Conservation (phyloP, 2,329 filamentous ascomycete species). For the Apiospora saccharicola region DNA sequence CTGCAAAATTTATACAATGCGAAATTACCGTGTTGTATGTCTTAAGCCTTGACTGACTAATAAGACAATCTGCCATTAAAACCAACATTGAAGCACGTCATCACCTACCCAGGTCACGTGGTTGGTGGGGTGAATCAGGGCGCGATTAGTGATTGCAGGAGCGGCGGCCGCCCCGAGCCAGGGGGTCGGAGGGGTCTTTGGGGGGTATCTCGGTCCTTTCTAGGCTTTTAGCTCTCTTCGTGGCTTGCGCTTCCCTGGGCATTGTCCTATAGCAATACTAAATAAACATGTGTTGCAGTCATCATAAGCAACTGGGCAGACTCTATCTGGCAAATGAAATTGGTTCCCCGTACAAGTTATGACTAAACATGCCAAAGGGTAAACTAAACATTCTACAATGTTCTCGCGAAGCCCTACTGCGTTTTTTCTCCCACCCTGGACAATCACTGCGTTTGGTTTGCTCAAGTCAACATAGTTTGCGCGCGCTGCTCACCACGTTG, state of each 20-base stretch:
- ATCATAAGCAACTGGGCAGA: not conserved
- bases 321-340: not conserved
- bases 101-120: not conserved
- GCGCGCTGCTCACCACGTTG: not conserved
- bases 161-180: not conserved
- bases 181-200: not conserved
- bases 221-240: not conserved
- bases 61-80: not conserved
- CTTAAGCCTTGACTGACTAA: not conserved
- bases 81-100: constrained; percentile 7
- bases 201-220: not conserved
- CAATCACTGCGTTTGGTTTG: not conserved
- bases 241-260: not conserved
- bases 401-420: not conserved
- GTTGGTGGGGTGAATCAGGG: not conserved
- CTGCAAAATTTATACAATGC: not conserved
- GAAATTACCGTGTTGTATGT: not conserved
- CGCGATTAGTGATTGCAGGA: constrained; percentile 1
- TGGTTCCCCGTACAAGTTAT: not conserved
- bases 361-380: not conserved
- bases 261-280: not conserved
- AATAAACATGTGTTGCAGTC: not conserved
- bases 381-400: not conserved
- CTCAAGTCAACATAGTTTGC: not conserved
- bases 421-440: not conserved